Conservation (phyloP, 495 filamentous ascomycete genomes). For the Annulohypoxylon moriforme region DNA sequence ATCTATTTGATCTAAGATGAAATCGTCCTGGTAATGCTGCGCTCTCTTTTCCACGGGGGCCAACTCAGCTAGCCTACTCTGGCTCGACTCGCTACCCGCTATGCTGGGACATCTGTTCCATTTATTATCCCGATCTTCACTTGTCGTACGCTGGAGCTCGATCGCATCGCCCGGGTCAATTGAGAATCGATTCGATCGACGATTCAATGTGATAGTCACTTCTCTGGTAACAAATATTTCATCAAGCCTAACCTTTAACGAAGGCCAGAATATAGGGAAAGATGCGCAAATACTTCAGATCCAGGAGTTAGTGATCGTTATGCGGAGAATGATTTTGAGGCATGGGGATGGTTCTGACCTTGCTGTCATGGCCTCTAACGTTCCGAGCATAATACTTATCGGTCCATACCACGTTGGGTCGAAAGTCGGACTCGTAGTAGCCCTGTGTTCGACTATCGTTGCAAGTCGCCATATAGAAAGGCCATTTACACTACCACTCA, state of each 20-base stretch:
- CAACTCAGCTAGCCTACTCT: conserved; percentile 28
- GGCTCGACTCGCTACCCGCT: conserved; percentile 37
- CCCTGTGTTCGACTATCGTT: conserved; percentile 43
- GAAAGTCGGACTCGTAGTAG: conserved; percentile 42
- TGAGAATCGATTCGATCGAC: conserved; percentile 26
- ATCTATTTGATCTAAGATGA: conserved; percentile 34
- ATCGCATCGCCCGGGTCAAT: conserved; percentile 27
- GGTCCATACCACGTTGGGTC: conserved; percentile 52
- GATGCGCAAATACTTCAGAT: conserved; percentile 48
- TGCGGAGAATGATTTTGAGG: neutral
- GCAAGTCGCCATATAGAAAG: conserved; percentile 50
- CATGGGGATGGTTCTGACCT: neutral
- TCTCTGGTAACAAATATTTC: conserved; percentile 54
- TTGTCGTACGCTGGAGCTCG: conserved; percentile 26
- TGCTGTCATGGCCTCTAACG: conserved; percentile 44
- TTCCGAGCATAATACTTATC: conserved; percentile 45
- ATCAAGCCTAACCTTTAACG: conserved; percentile 34
- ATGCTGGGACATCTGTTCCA: conserved; percentile 37
- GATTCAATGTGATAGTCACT: conserved; percentile 35
- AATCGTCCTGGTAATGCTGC: conserved; percentile 39
- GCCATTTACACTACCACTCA: conserved; percentile 41
- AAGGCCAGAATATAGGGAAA: conserved; percentile 52
- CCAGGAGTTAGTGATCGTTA: neutral
- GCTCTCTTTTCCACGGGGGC: conserved; percentile 22
- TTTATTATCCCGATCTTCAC: conserved; percentile 21